Conservation (phyloP, 2,329 filamentous ascomycete genomes). For the Cercospora berteroae region DNA sequence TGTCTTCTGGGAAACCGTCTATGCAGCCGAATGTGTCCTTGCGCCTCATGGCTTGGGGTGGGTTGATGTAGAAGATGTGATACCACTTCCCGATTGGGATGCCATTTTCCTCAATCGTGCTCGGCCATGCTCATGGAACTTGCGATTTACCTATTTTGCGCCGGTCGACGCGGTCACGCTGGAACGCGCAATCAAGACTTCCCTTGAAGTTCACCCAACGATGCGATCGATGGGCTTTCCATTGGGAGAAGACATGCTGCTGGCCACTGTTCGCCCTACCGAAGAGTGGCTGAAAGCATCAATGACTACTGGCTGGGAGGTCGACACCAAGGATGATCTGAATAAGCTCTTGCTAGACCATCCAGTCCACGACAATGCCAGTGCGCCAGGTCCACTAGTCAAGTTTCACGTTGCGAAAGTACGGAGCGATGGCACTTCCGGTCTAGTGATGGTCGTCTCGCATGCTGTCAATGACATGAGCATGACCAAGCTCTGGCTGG, state of each 20-base stretch:
- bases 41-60: conserved; percentile 31
- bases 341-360: conserved; percentile 32
- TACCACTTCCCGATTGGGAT: conserved; percentile 37
- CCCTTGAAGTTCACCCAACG: conserved; percentile 33
- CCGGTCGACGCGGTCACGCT: conserved; percentile 25
- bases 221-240: conserved; percentile 34
- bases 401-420: conserved; percentile 34
- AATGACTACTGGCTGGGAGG: conserved; percentile 33
- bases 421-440: conserved; percentile 31
- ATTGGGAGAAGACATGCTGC: conserved; percentile 30
- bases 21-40: conserved; percentile 27
- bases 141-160: conserved; percentile 35
- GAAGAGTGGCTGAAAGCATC: conserved; percentile 32
- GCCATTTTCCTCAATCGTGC: conserved; percentile 34
- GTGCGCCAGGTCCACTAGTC: conserved; percentile 32
- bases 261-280: conserved; percentile 31
- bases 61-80: conserved; percentile 38
- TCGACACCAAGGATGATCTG: conserved; percentile 34
- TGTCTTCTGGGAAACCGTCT: conserved; percentile 29
- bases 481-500: conserved; percentile 38
- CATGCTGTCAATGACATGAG: conserved; percentile 37
- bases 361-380: conserved; percentile 33
- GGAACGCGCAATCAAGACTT: conserved; percentile 31
- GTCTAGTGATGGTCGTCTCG: conserved; percentile 33
- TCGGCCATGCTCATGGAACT: conserved; percentile 35